Evolutionary conservation across 1,284 basidiomycete species (phyloP).

Genomic region (Heterobasidion annosum): DNA sequence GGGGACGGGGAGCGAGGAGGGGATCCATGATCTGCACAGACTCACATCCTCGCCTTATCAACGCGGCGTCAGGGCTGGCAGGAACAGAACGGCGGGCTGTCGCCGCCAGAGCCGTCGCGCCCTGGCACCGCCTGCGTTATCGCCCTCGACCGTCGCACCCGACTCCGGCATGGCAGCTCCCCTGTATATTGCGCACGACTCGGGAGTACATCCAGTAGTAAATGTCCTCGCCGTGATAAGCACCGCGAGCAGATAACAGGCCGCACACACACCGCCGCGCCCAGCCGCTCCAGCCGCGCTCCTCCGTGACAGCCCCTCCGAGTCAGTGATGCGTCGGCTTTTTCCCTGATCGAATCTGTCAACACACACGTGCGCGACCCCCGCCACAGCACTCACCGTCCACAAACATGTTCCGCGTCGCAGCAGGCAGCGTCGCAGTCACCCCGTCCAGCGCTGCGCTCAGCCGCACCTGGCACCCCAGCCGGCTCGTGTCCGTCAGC

Average conservation of each 20-base stretch:
- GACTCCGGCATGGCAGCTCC: no score
- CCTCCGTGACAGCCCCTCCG: neutral
- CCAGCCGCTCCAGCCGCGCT: neutral
- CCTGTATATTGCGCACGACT: no score
- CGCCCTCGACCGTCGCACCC: no score
- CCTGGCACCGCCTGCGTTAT: no score
- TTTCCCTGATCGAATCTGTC: conserved; percentile 6
- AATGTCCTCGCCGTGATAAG: no score
- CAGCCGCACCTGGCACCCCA: conserved; percentile 81
- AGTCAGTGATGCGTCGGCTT: conserved; percentile 7
- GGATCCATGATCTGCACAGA: neutral
- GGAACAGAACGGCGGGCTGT: no score
- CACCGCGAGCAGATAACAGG: neutral
- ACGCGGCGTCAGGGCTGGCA: no score
- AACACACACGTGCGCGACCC: neutral
- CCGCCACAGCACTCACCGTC: conserved; percentile 51
- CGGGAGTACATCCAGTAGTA: no score
- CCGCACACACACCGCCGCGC: no score
- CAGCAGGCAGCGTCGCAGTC: conserved; percentile 79
- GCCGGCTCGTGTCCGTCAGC: conserved; percentile 84
- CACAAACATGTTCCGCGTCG: conserved; percentile 97
- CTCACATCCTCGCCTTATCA: no score
- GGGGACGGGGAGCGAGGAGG: neutral
- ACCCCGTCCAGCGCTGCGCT: conserved; percentile 83
- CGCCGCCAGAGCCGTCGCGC: no score